phyloP scores from a whole-genome alignment of 352 stramenopile species.

The Pythium brassicae region DNA sequence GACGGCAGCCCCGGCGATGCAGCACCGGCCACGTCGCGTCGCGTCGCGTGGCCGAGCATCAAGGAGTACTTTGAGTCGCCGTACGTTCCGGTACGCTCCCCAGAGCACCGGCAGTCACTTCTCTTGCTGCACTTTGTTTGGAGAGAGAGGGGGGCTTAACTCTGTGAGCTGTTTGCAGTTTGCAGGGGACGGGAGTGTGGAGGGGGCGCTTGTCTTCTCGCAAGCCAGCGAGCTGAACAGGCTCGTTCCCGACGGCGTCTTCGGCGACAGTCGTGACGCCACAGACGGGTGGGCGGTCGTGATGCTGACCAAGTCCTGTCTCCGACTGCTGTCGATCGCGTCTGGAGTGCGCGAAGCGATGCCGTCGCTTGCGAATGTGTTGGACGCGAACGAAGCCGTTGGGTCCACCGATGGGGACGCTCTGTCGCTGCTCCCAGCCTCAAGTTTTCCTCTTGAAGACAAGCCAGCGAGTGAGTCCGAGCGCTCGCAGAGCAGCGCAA shows the following conservation, averaged over 20 bases:
- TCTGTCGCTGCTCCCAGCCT: too few species aligned
- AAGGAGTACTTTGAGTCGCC: slow-evolving; percentile 34
- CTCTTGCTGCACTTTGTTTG: not conserved
- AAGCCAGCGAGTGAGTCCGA: not conserved
- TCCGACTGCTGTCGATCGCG: slow-evolving; percentile 4
- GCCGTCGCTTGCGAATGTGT: not conserved
- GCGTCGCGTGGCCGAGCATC: slow-evolving; percentile 32
- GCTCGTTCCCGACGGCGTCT: not conserved
- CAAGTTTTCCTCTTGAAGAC: not conserved
- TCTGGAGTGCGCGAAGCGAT: not conserved
- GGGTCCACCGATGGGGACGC: not conserved
- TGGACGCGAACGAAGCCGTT: not conserved
- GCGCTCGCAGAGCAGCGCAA: not conserved
- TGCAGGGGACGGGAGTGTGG: not conserved
- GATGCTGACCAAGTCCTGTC: slow-evolving; percentile 1
- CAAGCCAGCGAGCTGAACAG: not conserved
- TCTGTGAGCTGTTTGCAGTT: not conserved
- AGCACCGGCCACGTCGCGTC: not conserved
- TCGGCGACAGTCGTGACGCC: not conserved
- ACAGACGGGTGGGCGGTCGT: slow-evolving; percentile 2
- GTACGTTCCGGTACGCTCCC: slow-evolving; percentile 14
- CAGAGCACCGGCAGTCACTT: too few species aligned
- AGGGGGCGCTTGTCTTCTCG: not conserved
- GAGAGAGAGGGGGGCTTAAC: too few species aligned
- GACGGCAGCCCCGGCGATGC: not conserved